Base-by-base conservation (phyloP, 352 stramenopile genomes). In the Globisporangium spiculum region DNA sequence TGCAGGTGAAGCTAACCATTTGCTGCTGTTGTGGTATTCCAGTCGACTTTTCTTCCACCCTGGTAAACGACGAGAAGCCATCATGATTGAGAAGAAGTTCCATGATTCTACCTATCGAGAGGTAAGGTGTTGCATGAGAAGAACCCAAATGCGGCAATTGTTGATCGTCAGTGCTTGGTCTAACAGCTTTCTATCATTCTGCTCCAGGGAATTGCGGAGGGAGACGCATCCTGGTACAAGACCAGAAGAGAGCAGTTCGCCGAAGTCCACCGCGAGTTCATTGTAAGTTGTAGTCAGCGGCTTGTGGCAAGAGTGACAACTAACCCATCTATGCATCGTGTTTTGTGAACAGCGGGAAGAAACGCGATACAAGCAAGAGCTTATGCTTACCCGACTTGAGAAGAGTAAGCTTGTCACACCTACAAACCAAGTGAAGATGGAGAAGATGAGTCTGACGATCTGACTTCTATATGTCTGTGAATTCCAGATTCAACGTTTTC, bases 321-420 rank as follows among this genome's bases (percentile, higher is more conserved):
- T 3, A 20, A 12, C 44, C 41, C 16, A 65, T 34, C 9, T 34
- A 14, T 18, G 26, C 16, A 16, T 18, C 8, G 24, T 57, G 27
- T 71, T 5, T 26, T 60, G 7, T 66, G 18, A 46, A 18, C 52
- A 93, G 86, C 73, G 78, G 12, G 80, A 92, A 55, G 86, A 93
- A 75, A 90, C 76, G 30, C 79, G 78, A 50, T 80, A 93, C 77
- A 93, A 89, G 71, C 86, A 92, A 67, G 83, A 89, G 65, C 48
- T 90, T 41, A 90, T 89, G 79, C 81, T 92, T 44, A 79, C 81
- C 1, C 81, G 83, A 14, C 74, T 92, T 24, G 83, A 93, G 70
- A 93, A 90, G 53, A 75, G 80, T 88, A 72, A 58, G 16, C 32
- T 12, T 46, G 20, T 3, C 48, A 18, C 16, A 38, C n/a, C 36